Base-by-base conservation (phyloP, 192 early-diverging fungal genomes). In the Entrophospora sp. region DNA sequence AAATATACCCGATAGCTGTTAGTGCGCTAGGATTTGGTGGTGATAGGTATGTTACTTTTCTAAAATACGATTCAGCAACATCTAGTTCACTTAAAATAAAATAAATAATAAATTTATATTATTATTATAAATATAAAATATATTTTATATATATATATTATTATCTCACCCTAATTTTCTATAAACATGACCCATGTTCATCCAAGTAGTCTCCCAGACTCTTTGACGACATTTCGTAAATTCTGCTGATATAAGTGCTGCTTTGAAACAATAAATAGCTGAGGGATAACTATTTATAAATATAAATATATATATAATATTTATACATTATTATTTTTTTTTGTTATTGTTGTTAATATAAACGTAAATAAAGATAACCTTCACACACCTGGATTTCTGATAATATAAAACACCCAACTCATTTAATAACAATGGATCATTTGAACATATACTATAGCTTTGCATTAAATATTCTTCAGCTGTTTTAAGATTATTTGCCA, bases 391-490 rank as follows among this genome's bases (percentile, higher is more conserved):
- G 48, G 64, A 68, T 37, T 64, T 72, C 1, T 71, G 57, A 61
- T 81, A 88, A 48, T 78, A 72, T 27, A 87, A 66, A 5, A 83
- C 79, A 1, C 86, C 91, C 40, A 90, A 49, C 70, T 94, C 92
- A 62, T 89, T 92, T 35, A 81, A 63, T 5, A 93, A 35, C 27
- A 84, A 60, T 0, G 91, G 85, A 73, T 92, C 91, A 10, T 69
- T 49, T 37, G 73, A 63, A 61, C 86, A 88, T 8, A 85, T 76
- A 7, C 40, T 44, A 18, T 69, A 64, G 31, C 86, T 85, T 2
- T 64, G 55, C 1, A 67, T 46, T 13, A 93, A 61, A 57, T 85
- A 91, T 13, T 87, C 79, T 49, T 80, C 67, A 0, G 90, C 89
- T 8, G 82, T 49, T 0, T 66, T 37, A n/a, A 79, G 59, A 66